Conservation (phyloP, 257 asterid genomes). For the Solanum chiquidenum region DNA sequence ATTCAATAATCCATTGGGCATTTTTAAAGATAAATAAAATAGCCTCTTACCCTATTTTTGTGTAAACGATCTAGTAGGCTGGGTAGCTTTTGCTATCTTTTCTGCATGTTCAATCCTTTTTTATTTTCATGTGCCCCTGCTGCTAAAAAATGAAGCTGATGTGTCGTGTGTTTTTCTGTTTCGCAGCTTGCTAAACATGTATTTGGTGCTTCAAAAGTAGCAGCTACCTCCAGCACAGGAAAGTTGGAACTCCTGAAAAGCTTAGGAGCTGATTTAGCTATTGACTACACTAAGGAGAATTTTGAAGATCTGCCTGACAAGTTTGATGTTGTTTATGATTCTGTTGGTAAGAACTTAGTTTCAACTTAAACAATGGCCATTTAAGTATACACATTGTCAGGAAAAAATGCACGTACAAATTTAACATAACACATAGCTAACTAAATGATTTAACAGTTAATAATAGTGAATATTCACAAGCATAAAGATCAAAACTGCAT, state of each 20-base stretch:
- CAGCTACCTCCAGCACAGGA: constrained; percentile 70
- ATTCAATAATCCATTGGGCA: neutral
- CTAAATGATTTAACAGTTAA: neutral
- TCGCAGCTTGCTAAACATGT: constrained; percentile 77
- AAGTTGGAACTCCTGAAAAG: constrained; percentile 59
- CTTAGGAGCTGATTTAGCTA: constrained; percentile 72
- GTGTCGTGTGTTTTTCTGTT: neutral
- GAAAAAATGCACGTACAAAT: neutral
- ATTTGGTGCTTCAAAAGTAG: constrained; percentile 82
- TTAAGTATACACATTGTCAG: neutral
- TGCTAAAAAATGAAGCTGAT: neutral
- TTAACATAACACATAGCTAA: neutral
- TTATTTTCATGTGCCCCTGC: neutral
- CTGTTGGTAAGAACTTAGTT: constrained; percentile 57
- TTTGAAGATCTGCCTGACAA: constrained; percentile 63
- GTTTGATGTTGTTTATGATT: constrained; percentile 67
- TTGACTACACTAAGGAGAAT: constrained; percentile 81
- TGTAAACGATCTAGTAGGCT: neutral
- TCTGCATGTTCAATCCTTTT: neutral
- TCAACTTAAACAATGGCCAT: neutral
- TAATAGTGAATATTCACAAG: neutral
- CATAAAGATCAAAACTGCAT: neutral
- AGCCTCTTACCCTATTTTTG: neutral
- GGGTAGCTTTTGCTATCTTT: neutral
- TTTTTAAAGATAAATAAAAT: neutral